phyloP scores from a whole-genome alignment of 1,284 basidiomycete species.

The Sparassis latifolia region DNA sequence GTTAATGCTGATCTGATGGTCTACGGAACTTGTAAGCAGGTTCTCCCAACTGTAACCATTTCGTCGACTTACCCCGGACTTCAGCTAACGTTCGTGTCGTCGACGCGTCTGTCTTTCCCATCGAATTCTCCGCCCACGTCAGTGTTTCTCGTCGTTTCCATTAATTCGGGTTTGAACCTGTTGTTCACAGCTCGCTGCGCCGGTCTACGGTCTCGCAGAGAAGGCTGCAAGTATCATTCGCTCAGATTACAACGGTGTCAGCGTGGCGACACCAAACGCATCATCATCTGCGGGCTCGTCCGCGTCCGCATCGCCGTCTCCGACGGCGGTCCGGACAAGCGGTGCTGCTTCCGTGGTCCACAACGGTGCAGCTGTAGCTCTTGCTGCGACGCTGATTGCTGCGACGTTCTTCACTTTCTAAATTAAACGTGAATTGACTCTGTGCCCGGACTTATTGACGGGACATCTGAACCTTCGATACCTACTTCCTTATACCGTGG shows the following conservation, averaged over 20 bases:
- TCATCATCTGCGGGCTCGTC: not conserved
- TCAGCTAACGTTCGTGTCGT: constrained; percentile 18
- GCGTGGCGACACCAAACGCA: constrained; percentile 13
- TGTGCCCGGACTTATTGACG: too few relatives aligned
- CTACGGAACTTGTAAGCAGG: constrained; percentile 42
- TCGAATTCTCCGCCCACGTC: constrained; percentile 45
- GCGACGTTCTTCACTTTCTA: too few relatives aligned
- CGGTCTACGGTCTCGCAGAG: constrained; percentile 68
- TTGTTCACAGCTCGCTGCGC: constrained; percentile 38
- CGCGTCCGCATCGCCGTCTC: not conserved
- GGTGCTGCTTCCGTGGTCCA: not conserved
- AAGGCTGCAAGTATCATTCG: constrained; percentile 60
- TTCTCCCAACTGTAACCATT: not conserved
- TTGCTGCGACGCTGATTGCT: too few relatives aligned
- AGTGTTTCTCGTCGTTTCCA: constrained; percentile 18
- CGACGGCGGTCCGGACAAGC: not conserved
- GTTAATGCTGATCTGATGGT: constrained; percentile 58
- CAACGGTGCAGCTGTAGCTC: too few relatives aligned
- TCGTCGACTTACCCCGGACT: not conserved
- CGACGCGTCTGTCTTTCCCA: constrained; percentile 41
- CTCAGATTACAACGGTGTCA: constrained; percentile 31
- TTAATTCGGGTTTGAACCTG: constrained; percentile 9
- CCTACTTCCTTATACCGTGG: too few relatives aligned
- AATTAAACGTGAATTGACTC: too few relatives aligned
- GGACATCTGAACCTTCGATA: too few relatives aligned